These are phyloP conservation scores for Aechmea fasciata DNA, from an alignment of 176 grass and related monocot species.

Conservation along the genomic window DNA sequence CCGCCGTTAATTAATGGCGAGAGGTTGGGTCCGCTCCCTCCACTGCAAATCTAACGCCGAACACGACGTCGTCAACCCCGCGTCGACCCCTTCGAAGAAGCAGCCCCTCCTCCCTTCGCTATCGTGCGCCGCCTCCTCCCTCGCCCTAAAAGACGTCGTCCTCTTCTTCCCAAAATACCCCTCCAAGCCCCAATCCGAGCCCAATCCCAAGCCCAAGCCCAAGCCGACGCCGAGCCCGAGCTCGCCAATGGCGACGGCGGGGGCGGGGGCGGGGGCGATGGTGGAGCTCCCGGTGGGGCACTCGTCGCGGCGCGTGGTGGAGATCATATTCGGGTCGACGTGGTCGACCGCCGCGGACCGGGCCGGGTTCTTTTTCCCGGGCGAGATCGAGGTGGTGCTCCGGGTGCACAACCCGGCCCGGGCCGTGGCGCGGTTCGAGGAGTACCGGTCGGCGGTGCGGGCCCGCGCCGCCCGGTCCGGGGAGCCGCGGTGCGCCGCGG, in stretches of 20 bases:
- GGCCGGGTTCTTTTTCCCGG: background rate
- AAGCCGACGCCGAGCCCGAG: constrained; percentile 3
- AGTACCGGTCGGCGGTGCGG: constrained; percentile 28
- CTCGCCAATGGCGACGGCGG: background rate
- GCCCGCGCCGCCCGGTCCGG: constrained; percentile 14
- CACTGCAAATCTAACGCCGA: constrained; percentile 71
- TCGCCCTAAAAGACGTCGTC: constrained; percentile 16
- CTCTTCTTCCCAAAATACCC: constrained; percentile 19
- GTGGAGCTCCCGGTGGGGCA: constrained; percentile 41
- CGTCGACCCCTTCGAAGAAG: constrained; percentile 19
- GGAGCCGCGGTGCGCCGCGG: constrained; percentile 42
- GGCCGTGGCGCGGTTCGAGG: constrained; percentile 50
- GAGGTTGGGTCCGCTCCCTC: constrained; percentile 72
- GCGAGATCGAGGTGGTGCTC: constrained; percentile 45
- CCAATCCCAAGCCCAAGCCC: constrained; percentile 21
- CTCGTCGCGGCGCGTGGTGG: constrained; percentile 53
- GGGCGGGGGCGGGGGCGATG: constrained; percentile 34
- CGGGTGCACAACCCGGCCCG: constrained; percentile 42
- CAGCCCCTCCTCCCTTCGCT: constrained; percentile 32
- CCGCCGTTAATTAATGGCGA: constrained; percentile 33
- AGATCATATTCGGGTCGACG: constrained; percentile 53
- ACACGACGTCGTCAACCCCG: constrained; percentile 48
- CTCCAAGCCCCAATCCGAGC: constrained; percentile 6
- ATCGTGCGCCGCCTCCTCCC: constrained; percentile 50
- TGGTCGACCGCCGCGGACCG: constrained; percentile 11